These are phyloP conservation scores for Elaeis guineensis DNA, from an alignment of 176 grass and related monocot genomes.

Conservation along the genomic window DNA sequence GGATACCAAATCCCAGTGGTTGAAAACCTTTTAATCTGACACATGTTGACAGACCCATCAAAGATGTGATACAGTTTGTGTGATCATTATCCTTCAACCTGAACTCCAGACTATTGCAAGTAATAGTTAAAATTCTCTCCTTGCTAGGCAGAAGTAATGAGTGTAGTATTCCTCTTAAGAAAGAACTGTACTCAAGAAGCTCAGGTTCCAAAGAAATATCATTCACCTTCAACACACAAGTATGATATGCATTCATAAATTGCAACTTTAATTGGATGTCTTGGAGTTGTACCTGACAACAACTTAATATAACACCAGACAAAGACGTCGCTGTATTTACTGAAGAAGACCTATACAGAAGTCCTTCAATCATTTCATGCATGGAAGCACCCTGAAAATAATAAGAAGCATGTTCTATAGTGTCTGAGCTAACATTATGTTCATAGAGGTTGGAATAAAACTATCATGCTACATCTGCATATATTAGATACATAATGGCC, in stretches of 20 bases:
- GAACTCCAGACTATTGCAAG: conserved; percentile 42
- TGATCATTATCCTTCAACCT: conserved; percentile 49
- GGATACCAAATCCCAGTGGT: conserved; percentile 41
- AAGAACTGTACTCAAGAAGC: conserved; percentile 38
- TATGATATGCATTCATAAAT: conserved; percentile 8
- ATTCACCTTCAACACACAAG: conserved; percentile 23
- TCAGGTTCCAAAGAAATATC: conserved; percentile 42
- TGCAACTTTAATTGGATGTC: conserved; percentile 28
- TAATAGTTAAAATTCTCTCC: conserved; percentile 45
- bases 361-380: conserved; percentile 52
- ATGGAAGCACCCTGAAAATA: conserved; percentile 53
- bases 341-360: conserved; percentile 39
- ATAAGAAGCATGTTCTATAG: background rate
- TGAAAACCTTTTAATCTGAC: conserved; percentile 45
- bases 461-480: background rate
- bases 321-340: conserved; percentile 35
- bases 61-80: conserved; percentile 38
- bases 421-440: background rate
- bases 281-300: conserved; percentile 32
- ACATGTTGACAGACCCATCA: conserved; percentile 33
- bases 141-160: conserved; percentile 35
- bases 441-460: background rate
- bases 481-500: too few relatives aligned
- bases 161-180: conserved; percentile 55
- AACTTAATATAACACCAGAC: conserved; percentile 35